Evolutionary conservation across 495 filamentous ascomycete genomes (phyloP), one percentile per base, ranked within the genome.

Genomic region (Xylaria acuta): DNA sequence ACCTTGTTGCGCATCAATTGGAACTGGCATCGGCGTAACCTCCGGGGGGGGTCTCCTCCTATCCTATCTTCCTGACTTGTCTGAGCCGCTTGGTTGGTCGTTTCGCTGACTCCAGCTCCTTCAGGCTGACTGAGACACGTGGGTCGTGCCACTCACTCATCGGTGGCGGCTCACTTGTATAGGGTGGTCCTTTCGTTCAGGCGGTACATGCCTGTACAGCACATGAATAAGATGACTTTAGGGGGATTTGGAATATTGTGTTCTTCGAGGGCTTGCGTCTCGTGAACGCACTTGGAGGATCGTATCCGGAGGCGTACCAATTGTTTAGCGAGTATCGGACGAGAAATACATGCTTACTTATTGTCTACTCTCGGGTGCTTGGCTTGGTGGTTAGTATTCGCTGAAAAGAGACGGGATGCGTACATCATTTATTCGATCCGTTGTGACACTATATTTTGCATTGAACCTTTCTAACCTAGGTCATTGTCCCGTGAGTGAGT

Each of bases 71-170:
- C n/a, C n/a, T 32, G 58, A 40, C 58, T 36, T 30, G 20, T 59
- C 54, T 34, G 30, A 36, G 30, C 5, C 16, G 30, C 30, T n/a
- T 60, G 32, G 32, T 60, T 38, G 32, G 18, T 60, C 58, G 27
- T 16, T 38, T 32, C 16, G 27, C 53, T 18, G 53, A 32, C 27
- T 56, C 20, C 27, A 8, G 53, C 8, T 60, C 32, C n/a, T n/a
- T n/a, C 20, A 20, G 32, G 32, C 18, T 38, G 34, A 60, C 32
- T 38, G 58, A 60, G 58, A 38, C 58, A 60, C 58, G 58, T 60
- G 58, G 32, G 34, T 8, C 18, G 20, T 49, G 56, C 56, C 56
- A 60, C 56, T 60, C 6, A 38, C 7, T 38, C n/a, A n/a, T 22
- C 56, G 5, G 56, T 60, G 56, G 32, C 25, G 25, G 49, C 49